A percentile compares a stretch with the other conserved stretches of the same genome.
These are phyloP conservation scores for Sabuloglossum arenarium DNA, from an alignment of 495 filamentous ascomycete genomes.

Conservation along the genomic window DNA sequence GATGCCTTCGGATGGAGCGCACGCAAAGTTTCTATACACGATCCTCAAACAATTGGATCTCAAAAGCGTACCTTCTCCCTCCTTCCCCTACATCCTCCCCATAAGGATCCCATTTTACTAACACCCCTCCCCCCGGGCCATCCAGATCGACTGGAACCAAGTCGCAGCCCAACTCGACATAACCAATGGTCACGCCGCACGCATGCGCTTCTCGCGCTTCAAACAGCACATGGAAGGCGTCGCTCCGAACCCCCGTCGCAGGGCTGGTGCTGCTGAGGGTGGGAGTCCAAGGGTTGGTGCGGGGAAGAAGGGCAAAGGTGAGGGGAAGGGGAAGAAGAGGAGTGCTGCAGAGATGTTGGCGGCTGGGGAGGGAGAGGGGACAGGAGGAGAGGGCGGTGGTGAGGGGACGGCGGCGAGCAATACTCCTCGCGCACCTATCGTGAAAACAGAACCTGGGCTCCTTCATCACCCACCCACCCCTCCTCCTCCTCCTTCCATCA, in stretches of 20 bases:
- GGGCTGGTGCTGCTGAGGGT: not conserved
- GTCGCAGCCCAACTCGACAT: slow-evolving; percentile 42
- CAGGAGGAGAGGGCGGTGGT: too few species aligned
- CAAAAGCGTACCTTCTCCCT: slow-evolving; percentile 34
- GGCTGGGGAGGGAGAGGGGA: too few species aligned
- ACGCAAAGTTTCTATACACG: slow-evolving; percentile 42
- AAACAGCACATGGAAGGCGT: slow-evolving; percentile 34
- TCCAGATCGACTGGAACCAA: slow-evolving; percentile 52
- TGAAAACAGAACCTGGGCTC: too few species aligned
- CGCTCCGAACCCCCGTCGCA: slow-evolving; percentile 9
- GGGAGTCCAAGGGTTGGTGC: not conserved
- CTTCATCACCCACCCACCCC: too few species aligned
- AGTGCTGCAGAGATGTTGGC: not conserved
- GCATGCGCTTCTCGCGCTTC: slow-evolving; percentile 63
- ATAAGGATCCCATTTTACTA: not conserved
- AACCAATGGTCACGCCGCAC: slow-evolving; percentile 61
- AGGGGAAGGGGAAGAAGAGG: not conserved
- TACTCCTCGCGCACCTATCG: too few species aligned
- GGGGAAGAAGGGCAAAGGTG: not conserved
- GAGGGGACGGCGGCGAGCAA: too few species aligned
- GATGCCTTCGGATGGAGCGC: slow-evolving; percentile 21
- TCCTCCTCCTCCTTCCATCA: too few species aligned
- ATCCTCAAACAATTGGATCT: slow-evolving; percentile 58
- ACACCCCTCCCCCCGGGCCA: slow-evolving; percentile 11
- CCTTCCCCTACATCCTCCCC: not conserved